Conservation (phyloP, 169 alveolate species). For the Perkinsus olseni region DNA sequence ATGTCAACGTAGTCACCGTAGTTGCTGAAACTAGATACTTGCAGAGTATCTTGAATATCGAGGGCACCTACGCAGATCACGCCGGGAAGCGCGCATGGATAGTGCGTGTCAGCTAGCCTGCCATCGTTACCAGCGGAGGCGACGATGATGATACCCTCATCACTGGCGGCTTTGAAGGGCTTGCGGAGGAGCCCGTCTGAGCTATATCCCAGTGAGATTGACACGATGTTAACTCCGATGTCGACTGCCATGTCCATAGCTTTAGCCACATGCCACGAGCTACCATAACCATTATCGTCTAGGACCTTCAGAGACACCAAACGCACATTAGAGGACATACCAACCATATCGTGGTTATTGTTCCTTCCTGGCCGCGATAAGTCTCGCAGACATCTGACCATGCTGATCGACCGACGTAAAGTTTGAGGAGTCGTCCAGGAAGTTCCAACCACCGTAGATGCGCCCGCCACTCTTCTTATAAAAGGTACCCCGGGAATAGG, state of each 20-base stretch:
- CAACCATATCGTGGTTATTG: not conserved
- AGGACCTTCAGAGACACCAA: not conserved
- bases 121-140: not conserved
- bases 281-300: not conserved
- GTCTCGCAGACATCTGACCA: not conserved
- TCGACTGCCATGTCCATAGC: not conserved
- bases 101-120: not conserved
- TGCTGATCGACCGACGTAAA: not conserved
- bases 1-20: not conserved
- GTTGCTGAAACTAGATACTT: not conserved
- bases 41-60: not conserved
- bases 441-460: not conserved
- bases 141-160: not conserved
- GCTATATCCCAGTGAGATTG: not conserved
- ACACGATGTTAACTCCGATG: not conserved
- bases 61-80: not conserved
- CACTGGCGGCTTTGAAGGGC: not conserved
- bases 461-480: not conserved
- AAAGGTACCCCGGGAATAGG: not conserved
- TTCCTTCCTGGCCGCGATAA: not conserved
- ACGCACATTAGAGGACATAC: not conserved
- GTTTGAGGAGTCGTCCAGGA: not conserved
- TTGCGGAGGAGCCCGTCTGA: not conserved
- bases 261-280: not conserved
- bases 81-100: not conserved